These are phyloP conservation scores for Komagataella pseudopastoris DNA, from an alignment of 805 yeast genomes.

Conservation along the genomic window DNA sequence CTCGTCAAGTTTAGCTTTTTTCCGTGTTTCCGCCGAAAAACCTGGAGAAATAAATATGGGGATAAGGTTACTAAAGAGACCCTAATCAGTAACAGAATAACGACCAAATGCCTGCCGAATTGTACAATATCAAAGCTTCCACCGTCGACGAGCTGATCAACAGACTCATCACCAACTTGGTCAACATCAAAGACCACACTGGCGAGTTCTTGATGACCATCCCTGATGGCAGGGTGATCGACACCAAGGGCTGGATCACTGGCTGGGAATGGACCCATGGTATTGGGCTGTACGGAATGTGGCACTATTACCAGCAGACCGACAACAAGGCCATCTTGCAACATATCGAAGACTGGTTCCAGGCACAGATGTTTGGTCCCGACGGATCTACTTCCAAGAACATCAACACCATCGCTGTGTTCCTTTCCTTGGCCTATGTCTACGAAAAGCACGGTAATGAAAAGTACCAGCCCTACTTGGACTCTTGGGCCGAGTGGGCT, in stretches of 20 bases:
- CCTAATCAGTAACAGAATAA: background rate
- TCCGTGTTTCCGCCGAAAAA: background rate
- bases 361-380: conserved; percentile 11
- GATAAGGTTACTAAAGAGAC: background rate
- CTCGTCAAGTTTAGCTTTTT: background rate
- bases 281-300: conserved; percentile 22
- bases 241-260: conserved; percentile 23
- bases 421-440: conserved; percentile 17
- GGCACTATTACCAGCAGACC: conserved; percentile 20
- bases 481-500: conserved; percentile 23
- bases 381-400: conserved; percentile 20
- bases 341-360: conserved; percentile 16
- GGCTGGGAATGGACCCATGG: conserved; percentile 28
- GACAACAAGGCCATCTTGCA: conserved; percentile 11
- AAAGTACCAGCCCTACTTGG: conserved; percentile 16
- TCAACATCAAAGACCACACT: conserved; percentile 17
- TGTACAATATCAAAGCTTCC: conserved; percentile 7
- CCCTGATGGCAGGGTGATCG: conserved; percentile 17
- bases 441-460: conserved; percentile 12
- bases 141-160: conserved; percentile 8
- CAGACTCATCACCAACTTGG: conserved; percentile 13
- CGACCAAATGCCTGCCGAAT: conserved; percentile 8
- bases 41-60: background rate
- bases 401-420: conserved; percentile 22
- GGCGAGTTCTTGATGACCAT: conserved; percentile 15